Evolutionary conservation across 2,329 filamentous ascomycete genomes (phyloP), one percentile per base, ranked within the genome.

Genomic region (Monilinia vaccinii-corymbosi): DNA sequence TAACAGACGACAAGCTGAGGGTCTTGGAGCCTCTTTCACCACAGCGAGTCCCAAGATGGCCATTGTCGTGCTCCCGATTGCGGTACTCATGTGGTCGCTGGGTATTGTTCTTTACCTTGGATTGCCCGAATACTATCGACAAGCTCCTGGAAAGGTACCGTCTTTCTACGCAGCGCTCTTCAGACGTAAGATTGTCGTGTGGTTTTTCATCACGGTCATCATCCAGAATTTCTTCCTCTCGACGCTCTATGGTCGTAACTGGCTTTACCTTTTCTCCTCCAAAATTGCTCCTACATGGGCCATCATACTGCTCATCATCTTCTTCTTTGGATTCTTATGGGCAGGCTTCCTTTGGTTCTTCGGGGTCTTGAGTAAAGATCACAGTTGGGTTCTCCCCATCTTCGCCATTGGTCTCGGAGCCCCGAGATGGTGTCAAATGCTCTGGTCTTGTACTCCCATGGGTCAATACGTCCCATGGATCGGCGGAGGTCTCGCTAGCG

Each of bases 111-210:
- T 86, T 44, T 84, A 77, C 72, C 71, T 82, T 36, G 84, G 84
- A n/a, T 76, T 88, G 10, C 85, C 85, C 6, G 81, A 81, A 64
- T 87, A 84, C 73, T 88, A 88, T 73, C 82, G 82, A 50, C 82
- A 85, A 68, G 74, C 77, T 16, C 85, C 85, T 0, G 84, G 84
- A 62, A 79, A 78, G 49, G 80, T 87, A 1, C 85, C 85, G 0
- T 82, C 81, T 21, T 87, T 88, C 75, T 87, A 87, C 73, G 77
- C 75, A 57, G 81, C 82, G 2, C 75, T 87, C 9, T 75, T 80
- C 63, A 77, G 83, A 50, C 80, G 85, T 61, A 86, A 85, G 72
- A 82, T 87, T 62, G 79, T 87, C 48, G 75, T 85, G 46, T 87
- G 84, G 84, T 87, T 86, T 74, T 82, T 86, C 71, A 72, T 84